Evolutionary conservation across 2,329 filamentous ascomycete species (phyloP), one percentile per base, ranked within the genome.

Genomic region (Coniella lustricola): DNA sequence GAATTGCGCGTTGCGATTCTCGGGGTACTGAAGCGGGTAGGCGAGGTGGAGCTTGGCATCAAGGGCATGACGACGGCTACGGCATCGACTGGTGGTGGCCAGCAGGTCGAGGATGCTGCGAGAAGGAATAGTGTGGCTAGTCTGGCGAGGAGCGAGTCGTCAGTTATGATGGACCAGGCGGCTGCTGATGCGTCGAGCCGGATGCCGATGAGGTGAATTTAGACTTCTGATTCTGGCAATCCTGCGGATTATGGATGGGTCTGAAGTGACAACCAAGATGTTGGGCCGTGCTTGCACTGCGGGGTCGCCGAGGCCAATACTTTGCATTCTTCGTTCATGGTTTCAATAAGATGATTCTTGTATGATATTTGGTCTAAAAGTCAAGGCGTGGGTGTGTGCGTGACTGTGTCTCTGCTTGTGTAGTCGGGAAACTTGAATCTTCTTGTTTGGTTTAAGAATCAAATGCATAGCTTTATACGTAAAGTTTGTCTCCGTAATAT

Each of bases 1-100:
- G 93, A 98, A 55, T 73, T 97, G 29, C 81, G 94, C 52, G 68
- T 80, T 9, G 85, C 87, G 1, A 74, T 98, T 36, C 82, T 95
- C 53, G 77, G 81, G 1, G 75, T 97, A 20, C 73, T 96, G 53
- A 76, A 84, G 57, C 76, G 90, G 33, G 84, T 97, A 1, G 94
- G 93, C 44, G 91, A 97, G 67, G 80, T 86, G 3, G 76, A 72
- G 16, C 63, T 85, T 1, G 80, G 78, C 3, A 79, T 82, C 44
- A 68, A 74, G 52, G 71, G 71, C 2, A 71, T 79, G 71, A 59
- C 61, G 29, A 61, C 60, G 25, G 25, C 5, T 5, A 29, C 25
- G 25, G 25, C 25, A 10, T 29, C 25, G 39, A 57, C 29, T 12
- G 29, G 22, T 16, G 17, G 33, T 16, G 51, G 49, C 16, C 39